phyloP scores from a whole-genome alignment of 345 rosid genomes.

The Salix suchowensis region DNA sequence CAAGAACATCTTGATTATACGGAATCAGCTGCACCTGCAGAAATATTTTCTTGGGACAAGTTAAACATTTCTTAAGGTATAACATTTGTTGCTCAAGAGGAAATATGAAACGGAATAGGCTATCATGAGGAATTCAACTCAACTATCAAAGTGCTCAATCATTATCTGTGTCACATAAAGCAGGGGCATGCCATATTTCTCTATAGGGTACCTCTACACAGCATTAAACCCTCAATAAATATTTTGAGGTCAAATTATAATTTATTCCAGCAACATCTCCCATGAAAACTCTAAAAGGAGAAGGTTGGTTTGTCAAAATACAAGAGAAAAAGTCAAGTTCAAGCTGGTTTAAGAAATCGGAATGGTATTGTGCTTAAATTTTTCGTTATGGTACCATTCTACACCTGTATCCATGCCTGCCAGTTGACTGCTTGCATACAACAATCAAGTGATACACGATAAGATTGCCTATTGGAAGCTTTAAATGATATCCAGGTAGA shows the following conservation, averaged over 20 bases:
- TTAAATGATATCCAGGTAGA: not conserved
- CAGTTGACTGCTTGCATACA: not conserved
- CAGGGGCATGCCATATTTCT: not conserved
- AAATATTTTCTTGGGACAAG: not conserved
- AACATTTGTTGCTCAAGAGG: not conserved
- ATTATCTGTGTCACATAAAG: not conserved
- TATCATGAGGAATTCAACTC: not conserved
- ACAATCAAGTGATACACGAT: not conserved
- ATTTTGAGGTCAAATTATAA: not conserved
- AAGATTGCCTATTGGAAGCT: not conserved
- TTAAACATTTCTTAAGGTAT: not conserved
- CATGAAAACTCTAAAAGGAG: not conserved
- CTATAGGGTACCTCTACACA: not conserved
- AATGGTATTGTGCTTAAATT: not conserved
- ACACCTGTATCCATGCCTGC: not conserved
- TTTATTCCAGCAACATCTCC: not conserved
- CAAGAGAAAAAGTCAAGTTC: not conserved
- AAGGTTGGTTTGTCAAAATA: not conserved
- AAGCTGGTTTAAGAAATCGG: not conserved
- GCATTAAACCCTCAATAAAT: not conserved
- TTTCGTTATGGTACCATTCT: not conserved
- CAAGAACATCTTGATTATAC: constrained; percentile 54
- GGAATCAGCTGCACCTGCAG: constrained; percentile 60
- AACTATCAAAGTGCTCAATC: not conserved
- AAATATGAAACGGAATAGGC: not conserved